Conservation (phyloP, 805 yeast genomes). For the Ogataea ganodermae region DNA sequence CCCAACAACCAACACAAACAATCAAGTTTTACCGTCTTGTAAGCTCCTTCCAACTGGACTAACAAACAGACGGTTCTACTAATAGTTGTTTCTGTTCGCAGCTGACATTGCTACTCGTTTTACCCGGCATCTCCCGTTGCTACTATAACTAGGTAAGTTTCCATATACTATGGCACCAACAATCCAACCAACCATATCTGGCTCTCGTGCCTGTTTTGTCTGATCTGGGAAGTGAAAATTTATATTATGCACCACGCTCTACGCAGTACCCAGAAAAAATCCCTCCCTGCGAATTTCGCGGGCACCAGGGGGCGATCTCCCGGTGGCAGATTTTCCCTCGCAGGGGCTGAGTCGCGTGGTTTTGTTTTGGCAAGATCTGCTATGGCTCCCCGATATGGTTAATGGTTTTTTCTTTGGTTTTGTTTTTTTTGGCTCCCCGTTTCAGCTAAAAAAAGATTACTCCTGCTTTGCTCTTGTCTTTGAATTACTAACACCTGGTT, state of each 20-base stretch:
- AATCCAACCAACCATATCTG: background rate
- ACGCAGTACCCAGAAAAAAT: conserved; percentile 14
- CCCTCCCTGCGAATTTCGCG: background rate
- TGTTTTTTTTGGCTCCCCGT: conserved; percentile 4
- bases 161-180: conserved; percentile 3
- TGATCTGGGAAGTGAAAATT: conserved; percentile 11
- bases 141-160: conserved; percentile 4
- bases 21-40: background rate
- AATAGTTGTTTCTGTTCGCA: conserved; percentile 4
- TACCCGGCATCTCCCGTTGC: background rate
- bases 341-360: conserved; percentile 2
- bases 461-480: background rate
- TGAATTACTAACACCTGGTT: conserved; percentile 8
- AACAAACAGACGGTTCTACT: background rate
- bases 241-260: conserved; percentile 3
- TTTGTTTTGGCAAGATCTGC: conserved; percentile 4
- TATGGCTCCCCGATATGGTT: background rate
- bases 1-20: background rate
- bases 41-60: background rate
- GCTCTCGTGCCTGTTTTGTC: background rate
- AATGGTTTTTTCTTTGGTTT: background rate
- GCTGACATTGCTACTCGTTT: background rate
- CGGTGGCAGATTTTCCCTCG: background rate
- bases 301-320: background rate
- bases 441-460: conserved; percentile 12